A percentile compares a stretch with the other conserved stretches of the same genome.
These are phyloP conservation scores for Plasmodium vinckei DNA, from an alignment of 169 alveolate species.

Conservation along the genomic window DNA sequence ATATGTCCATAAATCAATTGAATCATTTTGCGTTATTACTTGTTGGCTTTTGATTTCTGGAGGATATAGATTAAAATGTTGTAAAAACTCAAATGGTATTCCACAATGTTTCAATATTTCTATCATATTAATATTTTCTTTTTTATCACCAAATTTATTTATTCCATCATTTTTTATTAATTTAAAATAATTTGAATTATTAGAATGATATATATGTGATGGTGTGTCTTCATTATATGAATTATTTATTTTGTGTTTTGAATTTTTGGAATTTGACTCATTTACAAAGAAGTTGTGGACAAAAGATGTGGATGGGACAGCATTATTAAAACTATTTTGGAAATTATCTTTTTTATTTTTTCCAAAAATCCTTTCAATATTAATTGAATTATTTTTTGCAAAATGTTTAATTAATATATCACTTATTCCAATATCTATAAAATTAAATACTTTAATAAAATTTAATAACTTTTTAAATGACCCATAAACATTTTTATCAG, in stretches of 20 bases:
- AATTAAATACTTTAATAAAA: constrained; percentile 75
- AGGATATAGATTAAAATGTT: constrained; percentile 31
- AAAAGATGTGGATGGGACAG: constrained; percentile 13
- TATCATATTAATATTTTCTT: constrained; percentile 31
- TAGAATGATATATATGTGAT: too few relatives aligned
- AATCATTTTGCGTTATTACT: constrained; percentile 79
- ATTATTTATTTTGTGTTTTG: background rate
- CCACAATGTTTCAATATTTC: constrained; percentile 61
- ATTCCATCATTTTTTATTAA: background rate
- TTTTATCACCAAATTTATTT: constrained; percentile 2
- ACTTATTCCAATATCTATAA: constrained; percentile 77
- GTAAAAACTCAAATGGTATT: constrained; percentile 49
- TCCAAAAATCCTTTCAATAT: constrained; percentile 11
- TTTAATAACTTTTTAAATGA: constrained; percentile 70
- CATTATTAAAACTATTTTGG: background rate
- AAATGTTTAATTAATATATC: constrained; percentile 16
- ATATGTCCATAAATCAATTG: constrained; percentile 81
- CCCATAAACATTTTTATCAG: constrained; percentile 29
- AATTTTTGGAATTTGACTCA: background rate
- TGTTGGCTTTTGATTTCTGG: constrained; percentile 77
- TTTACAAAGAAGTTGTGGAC: constrained; percentile 16
- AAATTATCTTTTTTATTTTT: background rate
- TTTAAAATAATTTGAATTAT: background rate
- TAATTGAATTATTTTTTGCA: constrained; percentile 20
- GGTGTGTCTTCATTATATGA: background rate